Conservation (phyloP, 441 rosid species). For the Biscutella laevigata region DNA sequence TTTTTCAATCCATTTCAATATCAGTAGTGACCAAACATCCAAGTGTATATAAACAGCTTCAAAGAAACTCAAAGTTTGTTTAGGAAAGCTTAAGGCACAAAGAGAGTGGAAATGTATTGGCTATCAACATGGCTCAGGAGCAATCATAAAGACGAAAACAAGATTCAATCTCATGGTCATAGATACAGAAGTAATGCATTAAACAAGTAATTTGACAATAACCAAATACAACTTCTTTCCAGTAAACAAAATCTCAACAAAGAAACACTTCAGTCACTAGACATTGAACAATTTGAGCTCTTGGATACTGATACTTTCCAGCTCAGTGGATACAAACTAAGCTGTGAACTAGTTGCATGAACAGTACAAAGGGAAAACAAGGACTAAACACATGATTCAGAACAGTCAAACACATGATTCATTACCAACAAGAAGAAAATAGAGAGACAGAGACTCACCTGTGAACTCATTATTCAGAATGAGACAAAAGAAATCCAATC, state of each 20-base stretch:
- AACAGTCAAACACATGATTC: conserved; percentile 10
- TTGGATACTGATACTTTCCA: not conserved
- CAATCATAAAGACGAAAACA: not conserved
- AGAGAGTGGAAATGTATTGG: too few relatives aligned
- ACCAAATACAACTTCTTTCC: not conserved
- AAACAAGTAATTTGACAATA: not conserved
- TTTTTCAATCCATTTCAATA: not conserved
- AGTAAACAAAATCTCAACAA: not conserved
- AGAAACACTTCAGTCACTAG: not conserved
- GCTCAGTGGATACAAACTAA: conserved; percentile 1
- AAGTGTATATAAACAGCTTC: too few relatives aligned
- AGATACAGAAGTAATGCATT: not conserved
- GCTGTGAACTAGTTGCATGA: conserved; percentile 24
- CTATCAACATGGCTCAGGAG: not conserved
- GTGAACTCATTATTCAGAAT: conserved; percentile 19
- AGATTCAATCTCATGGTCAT: not conserved
- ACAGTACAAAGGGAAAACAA: not conserved
- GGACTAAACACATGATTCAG: too few relatives aligned
- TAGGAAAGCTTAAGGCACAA: too few relatives aligned
- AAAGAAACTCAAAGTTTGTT: not conserved
- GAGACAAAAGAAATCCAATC: conserved; percentile 7
- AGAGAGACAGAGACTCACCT: conserved; percentile 7
- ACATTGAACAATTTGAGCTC: not conserved
- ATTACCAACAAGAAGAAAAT: not conserved
- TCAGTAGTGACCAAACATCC: not conserved